These are phyloP conservation scores for Scedosporium minutisporum DNA, from an alignment of 2,329 filamentous ascomycete species.

Conservation along the genomic window DNA sequence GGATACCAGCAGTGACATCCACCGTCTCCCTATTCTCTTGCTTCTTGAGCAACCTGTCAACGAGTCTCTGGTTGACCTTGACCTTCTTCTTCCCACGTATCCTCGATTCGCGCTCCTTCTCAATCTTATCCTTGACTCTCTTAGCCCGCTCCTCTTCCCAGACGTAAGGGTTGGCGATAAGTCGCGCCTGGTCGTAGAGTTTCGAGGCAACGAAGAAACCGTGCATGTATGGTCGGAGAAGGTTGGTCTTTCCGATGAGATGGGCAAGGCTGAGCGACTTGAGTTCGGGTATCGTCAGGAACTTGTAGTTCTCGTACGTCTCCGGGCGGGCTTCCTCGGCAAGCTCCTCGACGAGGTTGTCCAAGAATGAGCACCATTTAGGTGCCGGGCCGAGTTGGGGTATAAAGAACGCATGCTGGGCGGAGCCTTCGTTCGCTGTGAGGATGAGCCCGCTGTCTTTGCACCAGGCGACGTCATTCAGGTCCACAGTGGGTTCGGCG, in stretches of 20 bases:
- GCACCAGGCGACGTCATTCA: slow-evolving; percentile 90
- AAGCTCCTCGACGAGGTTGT: slow-evolving; percentile 98
- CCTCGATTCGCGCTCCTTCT: slow-evolving; percentile 89
- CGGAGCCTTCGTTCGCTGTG: slow-evolving; percentile 91
- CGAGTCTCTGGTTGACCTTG: slow-evolving; percentile 83
- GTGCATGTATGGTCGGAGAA: slow-evolving; percentile 95
- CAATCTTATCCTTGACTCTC: slow-evolving; percentile 87
- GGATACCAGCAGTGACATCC: slow-evolving; percentile 53
- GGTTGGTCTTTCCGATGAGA: slow-evolving; percentile 78
- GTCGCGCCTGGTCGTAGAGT: slow-evolving; percentile 84
- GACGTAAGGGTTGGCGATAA: slow-evolving; percentile 89
- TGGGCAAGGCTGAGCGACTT: slow-evolving; percentile 79
- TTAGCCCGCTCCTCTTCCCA: slow-evolving; percentile 89
- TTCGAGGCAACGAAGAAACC: slow-evolving; percentile 96
- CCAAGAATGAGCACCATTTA: slow-evolving; percentile 91
- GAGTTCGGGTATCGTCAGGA: slow-evolving; percentile 81
- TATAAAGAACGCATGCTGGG: slow-evolving; percentile 92
- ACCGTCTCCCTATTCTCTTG: slow-evolving; percentile 50
- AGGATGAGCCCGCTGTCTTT: slow-evolving; percentile 89
- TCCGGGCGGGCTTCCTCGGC: slow-evolving; percentile 70
- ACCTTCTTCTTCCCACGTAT: slow-evolving; percentile 94
- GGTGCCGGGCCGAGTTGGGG: slow-evolving; percentile 88
- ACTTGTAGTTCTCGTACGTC: slow-evolving; percentile 99
- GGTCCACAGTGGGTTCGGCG: slow-evolving; percentile 86
- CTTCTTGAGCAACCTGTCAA: slow-evolving; percentile 62